Evolutionary conservation across 306 rosid genomes (phyloP).

Genomic region (Trifolium dubium): DNA sequence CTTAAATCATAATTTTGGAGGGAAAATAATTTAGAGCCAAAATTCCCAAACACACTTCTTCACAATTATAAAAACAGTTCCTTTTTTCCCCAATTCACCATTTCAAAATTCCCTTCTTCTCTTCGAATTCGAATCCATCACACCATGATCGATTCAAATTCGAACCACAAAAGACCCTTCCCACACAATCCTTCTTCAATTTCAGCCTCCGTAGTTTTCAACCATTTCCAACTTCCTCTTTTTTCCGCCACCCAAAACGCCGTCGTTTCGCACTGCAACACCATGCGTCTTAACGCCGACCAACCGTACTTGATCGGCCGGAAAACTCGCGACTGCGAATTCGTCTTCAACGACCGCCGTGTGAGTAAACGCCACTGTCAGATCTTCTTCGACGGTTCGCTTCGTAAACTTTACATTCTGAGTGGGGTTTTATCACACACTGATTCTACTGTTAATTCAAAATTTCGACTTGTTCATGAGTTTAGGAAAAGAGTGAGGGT

Average conservation of each 20-base stretch:
- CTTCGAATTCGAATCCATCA: conserved; percentile 1
- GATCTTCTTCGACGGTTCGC: conserved; percentile 56
- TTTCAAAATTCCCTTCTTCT: background rate
- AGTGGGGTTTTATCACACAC: conserved; percentile 41
- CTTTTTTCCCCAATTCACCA: background rate
- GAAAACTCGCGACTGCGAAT: conserved; percentile 41
- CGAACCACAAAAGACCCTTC: conserved; percentile 38
- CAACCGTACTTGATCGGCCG: conserved; percentile 68
- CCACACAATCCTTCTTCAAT: background rate
- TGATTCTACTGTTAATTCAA: background rate
- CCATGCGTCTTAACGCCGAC: conserved; percentile 51
- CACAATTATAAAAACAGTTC: background rate
- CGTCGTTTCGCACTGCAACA: conserved; percentile 37
- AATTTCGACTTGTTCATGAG: conserved; percentile 34
- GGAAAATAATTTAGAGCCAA: conserved; percentile 19
- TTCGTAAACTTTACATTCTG: conserved; percentile 57
- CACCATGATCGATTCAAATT: conserved; percentile 33
- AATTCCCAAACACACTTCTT: background rate
- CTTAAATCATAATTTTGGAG: conserved; percentile 38
- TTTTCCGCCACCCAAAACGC: conserved; percentile 33
- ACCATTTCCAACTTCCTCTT: conserved; percentile 55
- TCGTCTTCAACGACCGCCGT: conserved; percentile 62
- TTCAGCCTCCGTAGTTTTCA: conserved; percentile 43
- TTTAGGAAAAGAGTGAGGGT: conserved; percentile 45
- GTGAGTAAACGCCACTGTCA: conserved; percentile 74